Percentiles rank a stretch among this genome's conserved stretches.
Evolutionary conservation across 371 early-diverging fungal species (phyloP).

Genomic region (Zychaea mexicana): DNA sequence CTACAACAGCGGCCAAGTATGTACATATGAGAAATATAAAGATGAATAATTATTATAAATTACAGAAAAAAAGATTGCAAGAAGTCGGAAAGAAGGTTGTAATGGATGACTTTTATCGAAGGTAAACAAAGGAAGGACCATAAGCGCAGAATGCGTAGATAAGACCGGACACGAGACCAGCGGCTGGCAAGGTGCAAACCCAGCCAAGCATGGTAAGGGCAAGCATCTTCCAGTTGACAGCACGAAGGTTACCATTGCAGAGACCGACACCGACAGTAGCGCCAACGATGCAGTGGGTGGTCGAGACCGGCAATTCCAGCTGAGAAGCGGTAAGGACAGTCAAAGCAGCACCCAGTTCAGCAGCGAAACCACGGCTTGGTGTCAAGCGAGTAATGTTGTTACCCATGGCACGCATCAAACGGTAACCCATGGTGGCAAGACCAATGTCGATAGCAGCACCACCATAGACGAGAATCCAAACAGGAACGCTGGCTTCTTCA

Average conservation of each 20-base stretch:
- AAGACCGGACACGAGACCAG: conserved; percentile 70
- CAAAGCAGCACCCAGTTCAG: conserved; percentile 82
- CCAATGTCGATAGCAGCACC: conserved; percentile 84
- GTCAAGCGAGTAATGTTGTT: conserved; percentile 85
- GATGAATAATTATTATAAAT: not conserved
- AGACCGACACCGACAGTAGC: conserved; percentile 84
- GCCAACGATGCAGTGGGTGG: conserved; percentile 90
- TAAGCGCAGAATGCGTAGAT: conserved; percentile 67
- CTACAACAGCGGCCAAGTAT: not conserved
- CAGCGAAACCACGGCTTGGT: conserved; percentile 85
- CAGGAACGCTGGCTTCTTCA: conserved; percentile 63
- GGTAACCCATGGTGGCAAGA: conserved; percentile 70
- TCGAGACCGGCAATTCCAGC: conserved; percentile 83
- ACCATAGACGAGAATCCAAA: conserved; percentile 79
- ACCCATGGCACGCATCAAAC: conserved; percentile 77
- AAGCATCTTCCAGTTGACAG: conserved; percentile 85
- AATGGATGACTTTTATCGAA: not conserved
- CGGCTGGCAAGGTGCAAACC: conserved; percentile 80
- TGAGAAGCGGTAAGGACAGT: conserved; percentile 85
- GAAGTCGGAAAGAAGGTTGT: not conserved
- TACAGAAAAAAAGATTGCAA: not conserved
- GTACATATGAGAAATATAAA: not conserved
- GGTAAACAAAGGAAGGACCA: conserved; percentile 45
- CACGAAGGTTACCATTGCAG: conserved; percentile 70
- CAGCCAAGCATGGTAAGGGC: conserved; percentile 72